These are phyloP conservation scores for Abelmoschus esculentus DNA, from an alignment of 345 rosid genomes.

Conservation along the genomic window DNA sequence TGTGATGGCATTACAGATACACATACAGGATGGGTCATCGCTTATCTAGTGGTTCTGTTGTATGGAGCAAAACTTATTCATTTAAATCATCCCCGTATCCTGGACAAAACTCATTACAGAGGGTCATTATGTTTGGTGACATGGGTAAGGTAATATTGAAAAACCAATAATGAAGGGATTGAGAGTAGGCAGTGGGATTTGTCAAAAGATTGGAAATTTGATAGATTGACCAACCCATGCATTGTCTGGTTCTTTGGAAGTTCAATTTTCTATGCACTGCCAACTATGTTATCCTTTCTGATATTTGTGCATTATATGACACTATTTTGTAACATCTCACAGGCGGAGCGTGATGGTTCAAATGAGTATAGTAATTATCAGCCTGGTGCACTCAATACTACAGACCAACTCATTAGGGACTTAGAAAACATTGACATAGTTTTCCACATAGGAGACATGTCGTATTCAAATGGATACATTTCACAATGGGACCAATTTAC, in stretches of 20 bases:
- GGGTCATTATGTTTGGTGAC: slow-evolving; percentile 75
- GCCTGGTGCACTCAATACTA: slow-evolving; percentile 67
- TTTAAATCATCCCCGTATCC: slow-evolving; percentile 79
- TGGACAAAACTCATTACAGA: slow-evolving; percentile 83
- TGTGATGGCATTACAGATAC: slow-evolving; percentile 36
- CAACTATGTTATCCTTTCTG: not conserved
- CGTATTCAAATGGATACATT: slow-evolving; percentile 66
- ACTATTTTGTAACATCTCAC: slow-evolving; percentile 14
- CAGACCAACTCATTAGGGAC: slow-evolving; percentile 65
- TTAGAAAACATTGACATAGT: slow-evolving; percentile 52
- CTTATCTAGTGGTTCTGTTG: slow-evolving; percentile 28
- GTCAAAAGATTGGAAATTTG: not conserved
- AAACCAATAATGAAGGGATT: not conserved
- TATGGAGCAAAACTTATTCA: slow-evolving; percentile 62
- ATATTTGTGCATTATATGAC: not conserved
- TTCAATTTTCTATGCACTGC: not conserved
- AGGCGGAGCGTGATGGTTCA: slow-evolving; percentile 81
- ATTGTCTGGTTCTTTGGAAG: not conserved
- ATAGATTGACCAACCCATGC: not conserved
- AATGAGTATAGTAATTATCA: slow-evolving; percentile 65
- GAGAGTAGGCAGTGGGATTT: not conserved
- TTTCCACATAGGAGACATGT: slow-evolving; percentile 67
- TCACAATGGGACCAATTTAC: slow-evolving; percentile 92
- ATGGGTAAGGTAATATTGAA: slow-evolving; percentile 64
- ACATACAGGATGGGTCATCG: slow-evolving; percentile 59